Base-by-base conservation (phyloP, 495 filamentous ascomycete genomes). In the Aspergillus campestris region DNA sequence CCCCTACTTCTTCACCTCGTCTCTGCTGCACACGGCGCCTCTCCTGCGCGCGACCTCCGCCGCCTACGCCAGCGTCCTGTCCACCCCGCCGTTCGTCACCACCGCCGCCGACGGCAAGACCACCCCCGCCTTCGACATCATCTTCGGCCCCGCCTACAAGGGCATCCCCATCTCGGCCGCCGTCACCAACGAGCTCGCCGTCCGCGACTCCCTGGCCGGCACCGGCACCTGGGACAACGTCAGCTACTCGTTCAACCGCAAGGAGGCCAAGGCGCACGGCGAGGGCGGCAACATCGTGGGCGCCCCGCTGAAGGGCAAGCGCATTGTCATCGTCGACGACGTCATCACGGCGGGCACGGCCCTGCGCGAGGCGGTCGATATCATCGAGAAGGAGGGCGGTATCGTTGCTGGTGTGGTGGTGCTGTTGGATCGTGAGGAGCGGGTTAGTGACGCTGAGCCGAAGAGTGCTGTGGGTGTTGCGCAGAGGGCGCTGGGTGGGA, bases 1-100 rank as follows among this genome's bases (percentile, higher is more conserved):
- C 6, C 90, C 92, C n/a, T 96, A 97, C 79, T 96, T 98, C 78
- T 94, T 97, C 82, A 94, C 92, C 66, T 87, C 89, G 12, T 88
- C 87, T 30, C 77, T 83, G 53, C 89, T 96, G 70, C 83, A 89
- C 71, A 79, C 77, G 15, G 84, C 80, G 24, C 69, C 79, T 47
- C 77, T 94, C 13, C 78, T 92, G 46, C 72, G 74, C 45, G 78
- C 86, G 47, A 80, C 92, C 49, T 75, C 81, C 44, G 70, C 77
- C 35, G 88, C 91, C 35, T 97, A 89, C 61, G 90, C 91, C 6
- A 73, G 81, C 37, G 78, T 87, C 39, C 81, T 95, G 37, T 64
- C 66, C 14, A 41, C 59, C 30, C 61, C 69, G 40, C 70, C 71
- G 7, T 69, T 69, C 50, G 63, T 65, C 37, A 61, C 60, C 45